Evolutionary conservation across 495 filamentous ascomycete species (phyloP).

Genomic region (Apiosordaria backusii): DNA sequence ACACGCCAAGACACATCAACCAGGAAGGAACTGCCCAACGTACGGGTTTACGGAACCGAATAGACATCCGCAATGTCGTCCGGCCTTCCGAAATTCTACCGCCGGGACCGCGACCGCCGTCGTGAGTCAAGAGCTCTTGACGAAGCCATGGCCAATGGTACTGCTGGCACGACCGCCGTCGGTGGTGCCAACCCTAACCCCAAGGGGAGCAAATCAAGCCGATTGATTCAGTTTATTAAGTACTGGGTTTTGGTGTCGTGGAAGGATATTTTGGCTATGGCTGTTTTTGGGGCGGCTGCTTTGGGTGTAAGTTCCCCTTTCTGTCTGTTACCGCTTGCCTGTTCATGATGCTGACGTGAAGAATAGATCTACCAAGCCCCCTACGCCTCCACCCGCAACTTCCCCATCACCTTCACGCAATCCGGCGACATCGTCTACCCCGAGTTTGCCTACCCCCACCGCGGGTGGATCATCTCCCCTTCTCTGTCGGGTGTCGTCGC

Average conservation of each 20-base stretch:
- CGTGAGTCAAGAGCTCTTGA: background rate
- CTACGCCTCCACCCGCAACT: constrained; percentile 49
- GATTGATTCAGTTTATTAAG: constrained; percentile 12
- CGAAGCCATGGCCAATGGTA: background rate
- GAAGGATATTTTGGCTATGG: constrained; percentile 58
- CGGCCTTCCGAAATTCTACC: background rate
- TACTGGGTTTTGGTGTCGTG: constrained; percentile 55
- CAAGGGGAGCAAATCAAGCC: background rate
- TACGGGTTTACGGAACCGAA: too few relatives aligned
- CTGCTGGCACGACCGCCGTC: background rate
- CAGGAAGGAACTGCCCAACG: too few relatives aligned
- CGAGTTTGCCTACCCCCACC: constrained; percentile 57
- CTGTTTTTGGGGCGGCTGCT: constrained; percentile 52
- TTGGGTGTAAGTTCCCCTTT: constrained; percentile 47
- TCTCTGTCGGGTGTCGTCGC: constrained; percentile 54
- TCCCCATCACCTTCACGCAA: constrained; percentile 36
- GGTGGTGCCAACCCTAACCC: background rate
- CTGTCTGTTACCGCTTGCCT: background rate
- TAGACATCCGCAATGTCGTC: background rate
- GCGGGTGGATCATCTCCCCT: constrained; percentile 62
- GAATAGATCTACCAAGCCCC: constrained; percentile 53
- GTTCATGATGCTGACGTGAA: background rate
- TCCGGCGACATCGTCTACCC: constrained; percentile 60
- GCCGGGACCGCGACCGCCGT: background rate
- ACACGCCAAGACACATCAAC: background rate